Evolutionary conservation across 176 grass and related monocot genomes (phyloP).

Genomic region (Elaeis guineensis): DNA sequence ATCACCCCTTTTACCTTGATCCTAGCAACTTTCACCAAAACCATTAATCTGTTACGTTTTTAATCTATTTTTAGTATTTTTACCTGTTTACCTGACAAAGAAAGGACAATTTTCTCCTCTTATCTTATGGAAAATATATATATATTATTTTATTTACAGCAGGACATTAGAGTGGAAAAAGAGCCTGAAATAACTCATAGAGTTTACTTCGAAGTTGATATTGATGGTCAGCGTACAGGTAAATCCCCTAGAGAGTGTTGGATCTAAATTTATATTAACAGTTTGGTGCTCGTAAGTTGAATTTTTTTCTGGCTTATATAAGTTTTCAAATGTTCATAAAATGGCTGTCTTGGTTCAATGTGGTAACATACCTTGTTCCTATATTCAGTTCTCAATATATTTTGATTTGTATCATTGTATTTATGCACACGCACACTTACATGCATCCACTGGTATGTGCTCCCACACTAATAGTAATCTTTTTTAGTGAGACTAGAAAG

Average conservation of each 20-base stretch:
- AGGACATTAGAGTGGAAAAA: constrained; percentile 33
- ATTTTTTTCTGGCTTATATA: constrained; percentile 3
- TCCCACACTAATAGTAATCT: no score
- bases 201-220: constrained; percentile 86
- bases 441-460: no score
- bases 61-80: not conserved
- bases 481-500: no score
- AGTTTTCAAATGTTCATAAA: not conserved
- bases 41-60: no score
- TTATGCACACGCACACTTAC: no score
- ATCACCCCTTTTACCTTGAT: no score
- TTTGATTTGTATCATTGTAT: no score
- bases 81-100: not conserved
- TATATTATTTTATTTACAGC: constrained; percentile 30
- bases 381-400: no score
- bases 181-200: constrained; percentile 68
- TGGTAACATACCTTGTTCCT: no score
- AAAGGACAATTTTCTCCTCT: not conserved
- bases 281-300: not conserved
- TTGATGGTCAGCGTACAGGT: constrained; percentile 86
- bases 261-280: not conserved
- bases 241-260: constrained; percentile 6
- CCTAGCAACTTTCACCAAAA: no score
- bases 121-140: not conserved
- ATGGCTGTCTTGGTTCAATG: no score